Evolutionary conservation across 1,284 basidiomycete species (phyloP).

Genomic region (Mycosarcoma mackinlayi): DNA sequence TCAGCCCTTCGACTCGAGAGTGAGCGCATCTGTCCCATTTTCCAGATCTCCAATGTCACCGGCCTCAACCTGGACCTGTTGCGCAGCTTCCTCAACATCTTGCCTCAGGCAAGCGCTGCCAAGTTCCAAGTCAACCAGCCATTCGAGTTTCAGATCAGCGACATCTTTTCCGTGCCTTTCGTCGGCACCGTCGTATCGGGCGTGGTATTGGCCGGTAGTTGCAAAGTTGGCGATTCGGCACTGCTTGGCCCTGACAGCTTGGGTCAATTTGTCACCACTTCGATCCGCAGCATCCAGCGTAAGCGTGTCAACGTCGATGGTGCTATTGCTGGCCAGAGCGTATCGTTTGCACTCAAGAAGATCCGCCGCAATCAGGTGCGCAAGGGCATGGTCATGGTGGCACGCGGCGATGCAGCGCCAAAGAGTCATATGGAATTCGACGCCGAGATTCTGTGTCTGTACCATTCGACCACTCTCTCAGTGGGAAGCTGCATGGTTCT

Average conservation of each 20-base stretch:
- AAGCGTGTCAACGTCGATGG: constrained; percentile 85
- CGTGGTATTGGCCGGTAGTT: constrained; percentile 74
- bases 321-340: constrained; percentile 91
- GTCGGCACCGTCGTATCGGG: constrained; percentile 96
- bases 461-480: constrained; percentile 65
- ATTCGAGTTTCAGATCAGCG: constrained; percentile 77
- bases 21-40: constrained; percentile 84
- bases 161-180: constrained; percentile 79
- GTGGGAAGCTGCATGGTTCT: constrained; percentile 66
- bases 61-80: constrained; percentile 84
- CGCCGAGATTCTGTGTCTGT: constrained; percentile 66
- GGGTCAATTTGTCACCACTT: constrained; percentile 84
- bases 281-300: constrained; percentile 91
- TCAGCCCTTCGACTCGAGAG: constrained; percentile 57
- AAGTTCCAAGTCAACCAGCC: constrained; percentile 75
- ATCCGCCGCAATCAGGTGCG: constrained; percentile 83
- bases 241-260: constrained; percentile 92
- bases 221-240: constrained; percentile 75
- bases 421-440: constrained; percentile 62
- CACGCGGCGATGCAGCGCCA: constrained; percentile 45
- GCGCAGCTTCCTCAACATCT: constrained; percentile 68
- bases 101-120: constrained; percentile 59
- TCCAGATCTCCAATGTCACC: constrained; percentile 93
- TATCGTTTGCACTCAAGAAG: constrained; percentile 91
- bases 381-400: constrained; percentile 80